Percentiles rank a stretch among this genome's conserved stretches.
phyloP scores from a whole-genome alignment of 345 rosid genomes.

The Gossypium ekmanianum region DNA sequence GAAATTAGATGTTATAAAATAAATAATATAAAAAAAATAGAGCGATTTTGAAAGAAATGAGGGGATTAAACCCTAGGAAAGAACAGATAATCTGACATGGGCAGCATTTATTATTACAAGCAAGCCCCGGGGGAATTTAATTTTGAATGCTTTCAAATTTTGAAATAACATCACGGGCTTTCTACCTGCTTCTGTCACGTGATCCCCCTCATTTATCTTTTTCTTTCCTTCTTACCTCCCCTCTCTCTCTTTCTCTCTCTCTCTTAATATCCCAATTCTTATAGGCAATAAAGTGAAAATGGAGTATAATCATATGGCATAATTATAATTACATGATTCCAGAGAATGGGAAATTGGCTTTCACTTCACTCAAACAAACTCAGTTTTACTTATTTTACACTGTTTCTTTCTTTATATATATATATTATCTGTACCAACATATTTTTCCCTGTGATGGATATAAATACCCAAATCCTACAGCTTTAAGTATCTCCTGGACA shows the following conservation, averaged over 20 bases:
- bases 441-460: neutral
- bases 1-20: too few species aligned
- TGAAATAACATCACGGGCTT: conserved; percentile 4
- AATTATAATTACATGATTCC: neutral
- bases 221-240: too few species aligned
- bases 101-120: neutral
- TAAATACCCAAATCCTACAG: neutral
- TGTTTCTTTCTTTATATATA: neutral
- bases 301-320: neutral
- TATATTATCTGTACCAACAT: neutral
- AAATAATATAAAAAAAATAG: too few species aligned
- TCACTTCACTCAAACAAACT: conserved; percentile 24
- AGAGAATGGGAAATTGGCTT: conserved; percentile 6
- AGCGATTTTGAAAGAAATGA: neutral
- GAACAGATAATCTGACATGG: neutral
- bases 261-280: too few species aligned
- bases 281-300: neutral
- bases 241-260: neutral
- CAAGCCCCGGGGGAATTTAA: neutral
- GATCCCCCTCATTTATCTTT: neutral
- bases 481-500: neutral
- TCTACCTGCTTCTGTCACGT: conserved; percentile 2
- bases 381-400: neutral
- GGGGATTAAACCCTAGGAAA: neutral
- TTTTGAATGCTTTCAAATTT: neutral